phyloP scores from a whole-genome alignment of 2,329 filamentous ascomycete genomes.

The Fusarium sp. region DNA sequence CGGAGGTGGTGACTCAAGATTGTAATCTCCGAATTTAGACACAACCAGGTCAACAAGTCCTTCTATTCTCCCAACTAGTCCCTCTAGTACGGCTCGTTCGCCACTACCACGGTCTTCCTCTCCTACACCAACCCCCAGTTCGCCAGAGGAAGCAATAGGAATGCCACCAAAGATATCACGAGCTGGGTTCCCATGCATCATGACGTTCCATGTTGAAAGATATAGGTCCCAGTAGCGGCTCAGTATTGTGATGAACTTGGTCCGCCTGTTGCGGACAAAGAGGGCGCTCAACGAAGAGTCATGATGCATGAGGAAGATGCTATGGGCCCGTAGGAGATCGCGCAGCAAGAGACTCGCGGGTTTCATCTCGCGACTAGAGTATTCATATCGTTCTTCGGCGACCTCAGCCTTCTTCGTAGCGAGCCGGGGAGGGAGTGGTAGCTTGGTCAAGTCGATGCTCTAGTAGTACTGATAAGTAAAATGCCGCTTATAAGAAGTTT shows the following conservation, averaged over 20 bases:
- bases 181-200: slow-evolving; percentile 89
- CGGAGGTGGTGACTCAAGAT: slow-evolving; percentile 43
- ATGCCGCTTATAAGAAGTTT: neutral
- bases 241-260: slow-evolving; percentile 77
- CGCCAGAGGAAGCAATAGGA: slow-evolving; percentile 88
- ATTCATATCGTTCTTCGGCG: slow-evolving; percentile 69
- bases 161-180: slow-evolving; percentile 83
- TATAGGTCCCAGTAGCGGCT: slow-evolving; percentile 83
- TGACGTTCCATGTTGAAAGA: slow-evolving; percentile 82
- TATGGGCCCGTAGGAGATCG: slow-evolving; percentile 85
- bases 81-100: slow-evolving; percentile 91
- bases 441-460: slow-evolving; percentile 79
- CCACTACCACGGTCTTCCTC: slow-evolving; percentile 96
- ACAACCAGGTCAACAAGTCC: slow-evolving; percentile 90
- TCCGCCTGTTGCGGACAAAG: slow-evolving; percentile 70
- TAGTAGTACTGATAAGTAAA: slow-evolving; percentile 31
- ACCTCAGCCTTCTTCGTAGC: slow-evolving; percentile 55
- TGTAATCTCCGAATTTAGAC: slow-evolving; percentile 78
- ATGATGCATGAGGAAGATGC: slow-evolving; percentile 89
- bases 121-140: slow-evolving; percentile 92
- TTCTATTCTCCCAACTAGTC: slow-evolving; percentile 81
- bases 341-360: slow-evolving; percentile 80
- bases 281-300: slow-evolving; percentile 77
- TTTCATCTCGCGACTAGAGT: slow-evolving; percentile 90
- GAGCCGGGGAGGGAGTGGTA: slow-evolving; percentile 69